A percentile compares a stretch with the other conserved stretches of the same genome.
Evolutionary conservation across 305 asterid species (phyloP).

Genomic region (Solanum hybrid): DNA sequence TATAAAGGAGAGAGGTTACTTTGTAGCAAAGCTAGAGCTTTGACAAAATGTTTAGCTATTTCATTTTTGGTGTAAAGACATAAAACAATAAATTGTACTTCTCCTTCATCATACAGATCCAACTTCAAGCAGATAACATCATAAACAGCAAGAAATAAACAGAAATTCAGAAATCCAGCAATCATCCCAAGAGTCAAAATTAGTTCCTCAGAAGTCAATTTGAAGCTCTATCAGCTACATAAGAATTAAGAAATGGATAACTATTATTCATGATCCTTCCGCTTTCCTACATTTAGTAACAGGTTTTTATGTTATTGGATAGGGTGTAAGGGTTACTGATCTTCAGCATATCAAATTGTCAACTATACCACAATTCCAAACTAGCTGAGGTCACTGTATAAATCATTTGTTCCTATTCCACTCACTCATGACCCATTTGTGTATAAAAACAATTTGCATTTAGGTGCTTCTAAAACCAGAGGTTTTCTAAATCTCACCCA

Average conservation of each 20-base stretch:
- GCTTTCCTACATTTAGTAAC: not conserved
- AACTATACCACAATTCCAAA: not conserved
- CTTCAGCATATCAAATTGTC: not conserved
- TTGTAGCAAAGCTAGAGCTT: not conserved
- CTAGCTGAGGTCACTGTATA: not conserved
- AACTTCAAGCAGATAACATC: not conserved
- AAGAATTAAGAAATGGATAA: not conserved
- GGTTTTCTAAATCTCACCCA: not conserved
- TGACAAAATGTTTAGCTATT: not conserved
- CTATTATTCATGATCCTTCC: not conserved
- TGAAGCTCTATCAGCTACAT: not conserved
- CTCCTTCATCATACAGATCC: not conserved
- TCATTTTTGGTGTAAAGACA: not conserved
- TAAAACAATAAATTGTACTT: not conserved
- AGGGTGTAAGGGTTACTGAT: not conserved
- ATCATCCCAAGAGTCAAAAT: not conserved
- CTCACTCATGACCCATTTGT: not conserved
- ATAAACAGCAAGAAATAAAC: not conserved
- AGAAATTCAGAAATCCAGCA: not conserved
- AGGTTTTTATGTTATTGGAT: not conserved
- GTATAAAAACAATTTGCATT: not conserved
- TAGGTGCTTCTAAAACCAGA: not conserved
- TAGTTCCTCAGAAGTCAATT: not conserved
- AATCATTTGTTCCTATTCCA: not conserved
- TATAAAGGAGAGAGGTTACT: not conserved